Base-by-base conservation (phyloP, 108 stramenopile genomes). In the Asterionellopsis glacialis region DNA sequence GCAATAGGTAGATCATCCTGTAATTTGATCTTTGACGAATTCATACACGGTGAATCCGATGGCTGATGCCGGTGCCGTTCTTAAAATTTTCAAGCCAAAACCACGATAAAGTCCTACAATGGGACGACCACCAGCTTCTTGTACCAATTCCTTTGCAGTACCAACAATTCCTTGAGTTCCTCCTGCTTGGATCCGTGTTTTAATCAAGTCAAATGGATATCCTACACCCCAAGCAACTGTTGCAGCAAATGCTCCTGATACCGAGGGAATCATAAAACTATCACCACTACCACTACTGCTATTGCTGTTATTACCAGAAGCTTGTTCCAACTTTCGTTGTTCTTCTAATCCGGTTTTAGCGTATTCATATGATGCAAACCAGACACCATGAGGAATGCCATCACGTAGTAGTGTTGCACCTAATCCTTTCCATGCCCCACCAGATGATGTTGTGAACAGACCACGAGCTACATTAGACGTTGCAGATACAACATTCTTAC, bases 351-450 rank as follows among this genome's bases (percentile, higher is more conserved):
- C 12, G 45, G 57, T 61, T 56, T 87, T 87, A 51, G 58, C 49
- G 39, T 44, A 55, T 59, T 87, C 79, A 59, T 87, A 84, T 18
- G 76, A 56, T 19, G 55, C 81, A 67, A 73, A 78, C 88, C 91
- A 92, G 11, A 92, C 91, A 1, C 91, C 91, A 73, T 93, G 91
- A 0, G 91, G 91, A 48, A 89, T 80, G 0, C 79, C 83, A 60
- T 91, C 90, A 16, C 90, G 56, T 28, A 85, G 50, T 22, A 93
- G 47, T 21, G 91, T 93, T 11, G 91, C 91, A 16, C 66, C 72
- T 53, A 93, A 61, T 18, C 91, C 91, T 61, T 79, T 74, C 85
- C 83, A 87, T 4, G 70, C 61, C 0, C 50, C 13, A 12, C 9
- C 13, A 22, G 11, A 58, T 41, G 16, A 19, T 44, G 49, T 13